These are phyloP conservation scores for Hyaloperonospora arabidopsidis DNA, from an alignment of 352 stramenopile species.

Conservation along the genomic window DNA sequence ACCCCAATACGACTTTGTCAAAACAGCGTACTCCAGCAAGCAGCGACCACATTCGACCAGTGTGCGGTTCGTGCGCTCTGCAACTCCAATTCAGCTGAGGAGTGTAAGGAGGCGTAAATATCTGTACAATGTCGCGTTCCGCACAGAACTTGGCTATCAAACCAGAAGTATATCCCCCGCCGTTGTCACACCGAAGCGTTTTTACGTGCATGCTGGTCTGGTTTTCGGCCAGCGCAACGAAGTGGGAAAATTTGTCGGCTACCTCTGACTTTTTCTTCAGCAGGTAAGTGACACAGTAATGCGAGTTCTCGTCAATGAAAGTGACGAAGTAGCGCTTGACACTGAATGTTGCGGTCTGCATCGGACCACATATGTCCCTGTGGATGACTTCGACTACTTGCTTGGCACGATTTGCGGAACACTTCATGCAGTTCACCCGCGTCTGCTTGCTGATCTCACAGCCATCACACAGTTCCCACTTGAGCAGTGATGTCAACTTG, in stretches of 20 bases:
- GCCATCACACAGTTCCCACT: neutral
- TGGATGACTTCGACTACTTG: neutral
- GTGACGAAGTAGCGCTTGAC: neutral
- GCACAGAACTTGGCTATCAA: too few species aligned
- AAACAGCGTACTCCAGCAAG: too few species aligned
- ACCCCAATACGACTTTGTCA: neutral
- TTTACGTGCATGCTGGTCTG: neutral
- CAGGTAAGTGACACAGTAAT: neutral
- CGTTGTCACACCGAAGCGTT: neutral
- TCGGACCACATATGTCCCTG: neutral
- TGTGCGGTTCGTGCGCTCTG: neutral
- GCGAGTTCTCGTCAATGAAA: neutral
- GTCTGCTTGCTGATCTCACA: neutral
- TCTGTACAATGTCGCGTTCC: constrained; percentile 1
- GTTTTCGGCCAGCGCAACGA: neutral
- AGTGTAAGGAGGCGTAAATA: neutral
- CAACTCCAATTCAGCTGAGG: neutral
- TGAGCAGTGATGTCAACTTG: neutral
- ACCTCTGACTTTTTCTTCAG: neutral
- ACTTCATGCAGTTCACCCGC: neutral
- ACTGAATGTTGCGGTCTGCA: neutral
- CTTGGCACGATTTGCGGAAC: neutral
- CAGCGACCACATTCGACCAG: too few species aligned
- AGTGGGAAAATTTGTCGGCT: neutral
- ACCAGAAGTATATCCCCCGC: too few species aligned